Evolutionary conservation across 441 rosid genomes (phyloP).

Genomic region (Rhodomyrtus psidioides): DNA sequence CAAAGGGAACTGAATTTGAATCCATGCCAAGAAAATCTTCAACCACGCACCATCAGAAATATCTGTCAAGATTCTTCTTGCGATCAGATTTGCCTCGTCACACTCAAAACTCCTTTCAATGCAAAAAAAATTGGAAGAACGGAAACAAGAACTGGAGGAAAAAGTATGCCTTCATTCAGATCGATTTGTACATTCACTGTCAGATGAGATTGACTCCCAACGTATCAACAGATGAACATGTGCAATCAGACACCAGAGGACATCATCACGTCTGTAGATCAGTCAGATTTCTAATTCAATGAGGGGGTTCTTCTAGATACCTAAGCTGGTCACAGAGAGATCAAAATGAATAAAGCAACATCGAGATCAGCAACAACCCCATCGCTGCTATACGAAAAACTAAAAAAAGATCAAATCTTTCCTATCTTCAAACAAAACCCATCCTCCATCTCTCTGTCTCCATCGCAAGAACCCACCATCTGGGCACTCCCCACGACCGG

Average conservation of each 20-base stretch:
- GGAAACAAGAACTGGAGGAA: neutral
- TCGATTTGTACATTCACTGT: neutral
- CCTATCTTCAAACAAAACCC: neutral
- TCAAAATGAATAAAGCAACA: neutral
- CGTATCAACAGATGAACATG: neutral
- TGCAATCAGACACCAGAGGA: neutral
- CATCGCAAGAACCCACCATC: neutral
- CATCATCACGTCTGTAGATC: neutral
- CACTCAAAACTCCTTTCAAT: neutral
- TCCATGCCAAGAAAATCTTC: neutral
- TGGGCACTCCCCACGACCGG: neutral
- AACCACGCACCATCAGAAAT: neutral
- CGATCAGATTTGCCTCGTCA: neutral
- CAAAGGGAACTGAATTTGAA: neutral
- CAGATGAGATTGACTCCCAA: neutral
- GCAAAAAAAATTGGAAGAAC: neutral
- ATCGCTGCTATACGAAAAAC: neutral
- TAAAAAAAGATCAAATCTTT: neutral
- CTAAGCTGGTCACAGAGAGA: neutral
- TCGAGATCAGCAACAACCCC: neutral
- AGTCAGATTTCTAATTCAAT: neutral
- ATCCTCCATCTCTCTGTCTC: neutral
- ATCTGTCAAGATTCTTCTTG: neutral
- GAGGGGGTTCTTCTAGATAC: neutral
- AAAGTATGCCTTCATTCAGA: neutral